Base-by-base conservation (phyloP, 352 stramenopile species). In the Pythium dissimile region DNA sequence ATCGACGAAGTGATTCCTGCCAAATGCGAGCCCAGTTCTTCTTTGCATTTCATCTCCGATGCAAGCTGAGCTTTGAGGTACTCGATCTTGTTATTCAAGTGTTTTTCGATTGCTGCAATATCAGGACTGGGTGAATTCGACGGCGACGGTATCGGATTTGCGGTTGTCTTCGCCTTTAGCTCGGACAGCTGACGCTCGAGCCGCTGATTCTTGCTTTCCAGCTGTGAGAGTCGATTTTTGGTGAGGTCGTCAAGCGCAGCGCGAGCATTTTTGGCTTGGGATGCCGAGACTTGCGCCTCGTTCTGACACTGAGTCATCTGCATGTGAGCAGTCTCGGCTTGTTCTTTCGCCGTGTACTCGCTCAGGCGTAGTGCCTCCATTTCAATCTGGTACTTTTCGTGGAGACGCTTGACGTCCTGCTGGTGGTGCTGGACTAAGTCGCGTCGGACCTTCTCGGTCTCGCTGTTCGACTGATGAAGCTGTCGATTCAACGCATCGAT, bases 21-120 rank as follows among this genome's bases (percentile, higher is more conserved):
- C 1, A 94, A 54, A 48, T 89, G 81, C 3, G 50, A 72, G 0
- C 84, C 84, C 4, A 94, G 67, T 47, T 94, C 85, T 58, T 94
- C 83, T 56, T 91, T 92, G 50, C 85, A 93, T 46, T 86, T 88
- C 68, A 92, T 91, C 50, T 94, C 85, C 0, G 84, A 93, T 27
- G 80, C 70, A 1, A 94, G 56, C 49, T 93, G 84, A 0, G 83
- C 84, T 53, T 93, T 91, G 13, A 94, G 56, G 47, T 94, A 93
- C 32, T 92, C 81, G 15, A 94, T 70, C 42, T 93, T 92, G 63
- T 92, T 87, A 49, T 62, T 73, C 5, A 88, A 61, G 15, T 88
- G 68, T n/a, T 89, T 92, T 49, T 92, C 77, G 32, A 89, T 53
- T 0, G 81, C 77, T 23, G 79, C 71, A 27, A 62, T 4, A 67